These are phyloP conservation scores for Phytomonas francai DNA, from an alignment of 208 protist species.

Conservation along the genomic window DNA sequence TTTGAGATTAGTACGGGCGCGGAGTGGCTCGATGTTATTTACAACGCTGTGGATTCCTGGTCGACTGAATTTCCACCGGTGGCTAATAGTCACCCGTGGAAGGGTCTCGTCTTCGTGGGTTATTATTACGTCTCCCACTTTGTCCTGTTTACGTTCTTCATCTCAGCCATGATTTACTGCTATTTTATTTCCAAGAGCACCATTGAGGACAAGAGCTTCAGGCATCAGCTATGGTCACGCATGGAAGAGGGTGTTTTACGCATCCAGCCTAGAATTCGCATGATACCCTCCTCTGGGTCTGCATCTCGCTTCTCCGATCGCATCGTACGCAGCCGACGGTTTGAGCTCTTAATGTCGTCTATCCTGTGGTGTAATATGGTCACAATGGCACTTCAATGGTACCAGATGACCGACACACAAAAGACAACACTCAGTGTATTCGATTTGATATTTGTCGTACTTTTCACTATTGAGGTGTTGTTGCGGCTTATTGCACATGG, in stretches of 20 bases:
- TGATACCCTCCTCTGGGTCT: slow-evolving; percentile 49
- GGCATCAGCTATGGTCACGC: slow-evolving; percentile 74
- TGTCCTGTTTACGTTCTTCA: slow-evolving; percentile 87
- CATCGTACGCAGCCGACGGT: slow-evolving; percentile 34
- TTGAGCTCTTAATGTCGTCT: slow-evolving; percentile 63
- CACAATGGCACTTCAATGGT: slow-evolving; percentile 85
- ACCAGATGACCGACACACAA: slow-evolving; percentile 47
- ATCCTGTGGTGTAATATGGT: slow-evolving; percentile 74
- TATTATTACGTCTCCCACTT: slow-evolving; percentile 89
- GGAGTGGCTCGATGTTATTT: slow-evolving; percentile 85
- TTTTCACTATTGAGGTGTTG: slow-evolving; percentile 85
- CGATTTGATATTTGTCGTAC: slow-evolving; percentile 79
- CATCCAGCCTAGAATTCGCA: slow-evolving; percentile 40
- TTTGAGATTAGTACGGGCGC: slow-evolving; percentile 88
- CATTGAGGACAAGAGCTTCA: slow-evolving; percentile 51
- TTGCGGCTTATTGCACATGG: slow-evolving; percentile 72
- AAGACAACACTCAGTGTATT: slow-evolving; percentile 36
- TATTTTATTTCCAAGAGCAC: slow-evolving; percentile 74
- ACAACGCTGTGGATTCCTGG: slow-evolving; percentile 66
- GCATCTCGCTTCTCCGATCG: slow-evolving; percentile 53
- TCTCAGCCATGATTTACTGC: slow-evolving; percentile 83
- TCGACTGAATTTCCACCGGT: slow-evolving; percentile 33
- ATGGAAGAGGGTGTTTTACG: slow-evolving; percentile 69
- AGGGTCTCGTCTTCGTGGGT: slow-evolving; percentile 83
- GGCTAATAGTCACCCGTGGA: slow-evolving; percentile 52